Base-by-base conservation (phyloP, 1,139 yeast species). In the Lodderomyces pseudojiufengensis region DNA sequence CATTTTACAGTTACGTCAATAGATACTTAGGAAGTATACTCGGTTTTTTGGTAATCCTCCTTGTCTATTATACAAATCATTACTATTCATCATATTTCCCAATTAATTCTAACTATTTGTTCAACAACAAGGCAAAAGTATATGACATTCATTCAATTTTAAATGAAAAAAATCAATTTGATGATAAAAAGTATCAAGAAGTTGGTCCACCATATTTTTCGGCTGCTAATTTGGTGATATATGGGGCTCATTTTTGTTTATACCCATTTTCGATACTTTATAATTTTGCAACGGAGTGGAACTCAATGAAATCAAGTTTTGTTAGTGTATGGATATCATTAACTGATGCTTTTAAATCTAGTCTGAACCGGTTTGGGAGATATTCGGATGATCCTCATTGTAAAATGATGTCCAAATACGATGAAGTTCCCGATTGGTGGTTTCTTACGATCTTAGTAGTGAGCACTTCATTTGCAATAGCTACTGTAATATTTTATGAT, bases 381-480 rank as follows among this genome's bases (percentile, higher is more conserved):
- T 59, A 54, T 37, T 35, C 40, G 1, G 42, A 57, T 4, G 71
- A 65, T 39, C 69, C 70, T 0, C 72, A 65, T 41, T 64, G 70
- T 42, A 52, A 49, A 36, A 65, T 65, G 71, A 65, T 65, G 71
- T 37, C 59, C 9, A 43, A 43, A 9, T 65, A 65, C 41, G 55
- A 57, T 4, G 72, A 65, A 37, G 70, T 65, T n/a, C 72, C 72
- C 4, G 62, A 61, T 38, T 57, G 60, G 61, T 64, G 70, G 71
- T 65, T 65, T 39, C 42, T 64, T 32, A 29, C 48, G 15, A 61
- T 65, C 11, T 48, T 65, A 27, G 30, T 53, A 4, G 42, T 48
- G 2, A 63, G 69, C 33, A 59, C 61, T 0, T 10, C 43, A 8
- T 61, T 60, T 47, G 71, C 70, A 1, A 40, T 65, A 6, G 26